phyloP scores from a whole-genome alignment of 306 rosid species.

The Myrica gale region DNA sequence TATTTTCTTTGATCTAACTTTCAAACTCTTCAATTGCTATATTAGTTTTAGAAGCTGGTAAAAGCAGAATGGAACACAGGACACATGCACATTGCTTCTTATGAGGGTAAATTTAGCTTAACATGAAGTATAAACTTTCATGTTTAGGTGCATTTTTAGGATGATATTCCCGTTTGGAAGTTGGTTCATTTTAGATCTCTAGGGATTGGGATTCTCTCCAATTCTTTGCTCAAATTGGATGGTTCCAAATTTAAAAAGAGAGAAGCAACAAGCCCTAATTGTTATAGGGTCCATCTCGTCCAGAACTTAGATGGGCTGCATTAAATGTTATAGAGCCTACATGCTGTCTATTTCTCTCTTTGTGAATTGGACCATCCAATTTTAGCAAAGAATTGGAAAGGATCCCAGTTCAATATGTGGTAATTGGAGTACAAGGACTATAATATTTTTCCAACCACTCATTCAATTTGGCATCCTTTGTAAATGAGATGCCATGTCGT shows the following conservation, averaged over 20 bases:
- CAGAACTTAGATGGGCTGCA: no score
- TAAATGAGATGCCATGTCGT: neutral
- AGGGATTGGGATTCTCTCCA: no score
- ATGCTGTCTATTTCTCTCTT: no score
- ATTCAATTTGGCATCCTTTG: neutral
- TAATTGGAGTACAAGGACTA: neutral
- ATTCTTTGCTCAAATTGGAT: no score
- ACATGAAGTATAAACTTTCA: neutral
- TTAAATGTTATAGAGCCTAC: no score
- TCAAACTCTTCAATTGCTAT: neutral
- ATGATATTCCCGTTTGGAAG: neutral
- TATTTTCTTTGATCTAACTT: neutral
- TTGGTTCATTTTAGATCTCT: neutral
- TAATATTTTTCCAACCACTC: neutral
- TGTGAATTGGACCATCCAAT: no score
- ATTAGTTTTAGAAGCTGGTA: slow-evolving; percentile 3
- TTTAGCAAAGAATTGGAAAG: no score
- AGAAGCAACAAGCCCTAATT: no score
- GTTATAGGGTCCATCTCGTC: no score
- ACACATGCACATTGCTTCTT: neutral
- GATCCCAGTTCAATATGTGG: no score
- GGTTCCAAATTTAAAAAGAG: no score
- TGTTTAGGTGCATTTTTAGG: neutral
- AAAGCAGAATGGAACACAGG: neutral
- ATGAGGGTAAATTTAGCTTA: neutral